Conservation (phyloP, 2,329 filamentous ascomycete genomes). For the Daldinia sp. region DNA sequence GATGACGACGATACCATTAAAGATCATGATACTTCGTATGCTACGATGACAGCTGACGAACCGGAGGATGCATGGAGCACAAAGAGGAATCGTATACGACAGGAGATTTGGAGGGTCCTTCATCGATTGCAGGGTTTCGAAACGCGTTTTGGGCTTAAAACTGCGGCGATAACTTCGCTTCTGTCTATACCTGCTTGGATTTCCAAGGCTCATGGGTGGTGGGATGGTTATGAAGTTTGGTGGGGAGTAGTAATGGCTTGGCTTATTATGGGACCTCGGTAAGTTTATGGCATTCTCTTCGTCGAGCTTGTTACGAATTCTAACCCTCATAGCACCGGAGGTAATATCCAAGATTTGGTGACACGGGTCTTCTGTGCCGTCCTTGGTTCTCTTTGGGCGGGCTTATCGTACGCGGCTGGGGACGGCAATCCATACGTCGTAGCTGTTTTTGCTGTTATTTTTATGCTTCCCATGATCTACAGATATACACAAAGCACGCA, state of each 20-base stretch:
- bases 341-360: constrained; percentile 66
- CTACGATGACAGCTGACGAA: constrained; percentile 51
- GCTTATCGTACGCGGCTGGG: constrained; percentile 58
- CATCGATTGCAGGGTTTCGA: constrained; percentile 66
- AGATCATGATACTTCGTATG: constrained; percentile 48
- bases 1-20: constrained; percentile 32
- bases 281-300: constrained; percentile 33
- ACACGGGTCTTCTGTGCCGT: constrained; percentile 58
- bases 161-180: constrained; percentile 59
- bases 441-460: constrained; percentile 62
- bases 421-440: constrained; percentile 63
- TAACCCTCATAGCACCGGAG: constrained; percentile 55
- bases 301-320: neutral
- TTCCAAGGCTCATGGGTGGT: constrained; percentile 56
- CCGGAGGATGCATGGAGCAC: constrained; percentile 47
- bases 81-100: constrained; percentile 53
- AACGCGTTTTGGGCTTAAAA: constrained; percentile 65
- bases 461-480: constrained; percentile 68
- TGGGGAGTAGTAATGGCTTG: constrained; percentile 66
- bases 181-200: constrained; percentile 65
- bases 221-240: constrained; percentile 64
- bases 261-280: constrained; percentile 62
- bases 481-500: constrained; percentile 63
- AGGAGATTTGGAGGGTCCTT: constrained; percentile 58
- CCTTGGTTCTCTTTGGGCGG: constrained; percentile 64